Evolutionary conservation across 2,329 filamentous ascomycete genomes (phyloP).

Genomic region (Pseudogymnoascus sp.): DNA sequence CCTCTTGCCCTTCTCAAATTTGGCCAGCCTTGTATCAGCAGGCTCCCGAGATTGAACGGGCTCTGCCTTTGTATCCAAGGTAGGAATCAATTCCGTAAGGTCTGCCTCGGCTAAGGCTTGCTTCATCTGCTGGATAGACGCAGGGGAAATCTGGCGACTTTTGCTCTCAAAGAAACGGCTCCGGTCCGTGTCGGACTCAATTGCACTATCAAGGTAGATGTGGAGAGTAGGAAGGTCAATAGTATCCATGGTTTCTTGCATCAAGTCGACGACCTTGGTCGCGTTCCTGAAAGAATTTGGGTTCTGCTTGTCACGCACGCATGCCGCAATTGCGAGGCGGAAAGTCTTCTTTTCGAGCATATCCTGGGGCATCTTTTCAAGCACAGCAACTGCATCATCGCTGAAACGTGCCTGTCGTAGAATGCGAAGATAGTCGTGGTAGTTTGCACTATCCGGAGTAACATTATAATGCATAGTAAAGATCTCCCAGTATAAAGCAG

Average conservation of each 20-base stretch:
- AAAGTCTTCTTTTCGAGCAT: slow-evolving; percentile 49
- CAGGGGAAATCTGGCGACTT: neutral
- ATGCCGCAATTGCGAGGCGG: slow-evolving; percentile 65
- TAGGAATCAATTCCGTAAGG: neutral
- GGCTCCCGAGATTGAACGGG: neutral
- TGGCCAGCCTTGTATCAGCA: slow-evolving; percentile 24
- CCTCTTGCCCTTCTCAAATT: slow-evolving; percentile 42
- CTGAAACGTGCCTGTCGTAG: slow-evolving; percentile 62
- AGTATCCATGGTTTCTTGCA: slow-evolving; percentile 40
- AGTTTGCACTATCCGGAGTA: slow-evolving; percentile 64
- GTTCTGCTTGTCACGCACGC: slow-evolving; percentile 71
- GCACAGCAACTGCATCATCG: slow-evolving; percentile 48
- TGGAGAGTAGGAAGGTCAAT: slow-evolving; percentile 47
- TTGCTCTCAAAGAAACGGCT: slow-evolving; percentile 30
- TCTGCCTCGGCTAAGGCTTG: neutral
- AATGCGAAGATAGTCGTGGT: slow-evolving; percentile 59
- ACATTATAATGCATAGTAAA: slow-evolving; percentile 58
- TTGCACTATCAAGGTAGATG: slow-evolving; percentile 50
- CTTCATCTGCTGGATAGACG: neutral
- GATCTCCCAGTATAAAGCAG: slow-evolving; percentile 70
- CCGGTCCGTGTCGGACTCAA: slow-evolving; percentile 35
- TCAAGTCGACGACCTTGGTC: slow-evolving; percentile 56
- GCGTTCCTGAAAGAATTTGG: slow-evolving; percentile 59
- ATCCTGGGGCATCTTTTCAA: slow-evolving; percentile 46
- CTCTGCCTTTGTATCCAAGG: slow-evolving; percentile 16